Percentiles rank a stretch among this genome's conserved stretches.
These are phyloP conservation scores for Mycena galopus DNA, from an alignment of 768 basidiomycete genomes.

Conservation along the genomic window DNA sequence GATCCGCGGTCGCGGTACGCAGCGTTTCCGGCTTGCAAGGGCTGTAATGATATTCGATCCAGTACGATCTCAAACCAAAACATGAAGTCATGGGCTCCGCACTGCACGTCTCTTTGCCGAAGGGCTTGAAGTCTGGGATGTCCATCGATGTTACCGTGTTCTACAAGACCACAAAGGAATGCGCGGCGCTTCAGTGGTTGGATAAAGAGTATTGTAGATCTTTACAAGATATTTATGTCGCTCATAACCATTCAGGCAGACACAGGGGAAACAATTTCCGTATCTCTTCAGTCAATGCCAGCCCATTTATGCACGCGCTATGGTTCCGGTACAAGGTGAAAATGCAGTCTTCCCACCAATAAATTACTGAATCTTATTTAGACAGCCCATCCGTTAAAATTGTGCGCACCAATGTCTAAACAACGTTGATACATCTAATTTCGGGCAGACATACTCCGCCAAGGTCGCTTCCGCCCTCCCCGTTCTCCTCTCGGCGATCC, in stretches of 20 bases:
- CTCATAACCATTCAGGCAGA: slow-evolving; percentile 65
- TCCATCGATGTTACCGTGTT: slow-evolving; percentile 67
- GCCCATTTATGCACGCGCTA: slow-evolving; percentile 87
- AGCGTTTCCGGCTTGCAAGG: not conserved
- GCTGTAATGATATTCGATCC: not conserved
- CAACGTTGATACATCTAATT: slow-evolving; percentile 8
- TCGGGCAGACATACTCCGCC: slow-evolving; percentile 83
- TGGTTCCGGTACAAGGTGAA: slow-evolving; percentile 82
- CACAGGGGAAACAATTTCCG: slow-evolving; percentile 86
- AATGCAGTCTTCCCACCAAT: not conserved
- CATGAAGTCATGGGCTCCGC: slow-evolving; percentile 86
- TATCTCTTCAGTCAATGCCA: slow-evolving; percentile 96
- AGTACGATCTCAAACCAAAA: slow-evolving; percentile 69
- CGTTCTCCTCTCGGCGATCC: slow-evolving; percentile 86
- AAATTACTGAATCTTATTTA: slow-evolving; percentile 38
- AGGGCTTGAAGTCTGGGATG: slow-evolving; percentile 56
- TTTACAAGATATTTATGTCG: slow-evolving; percentile 15
- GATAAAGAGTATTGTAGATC: slow-evolving; percentile 71
- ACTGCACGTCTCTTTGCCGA: slow-evolving; percentile 69
- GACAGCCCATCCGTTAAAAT: slow-evolving; percentile 92
- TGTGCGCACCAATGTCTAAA: slow-evolving; percentile 48
- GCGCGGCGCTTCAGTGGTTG: slow-evolving; percentile 90
- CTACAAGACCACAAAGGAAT: slow-evolving; percentile 81
- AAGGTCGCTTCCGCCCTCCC: slow-evolving; percentile 84
- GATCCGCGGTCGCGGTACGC: slow-evolving; percentile 34